phyloP scores from a whole-genome alignment of 2,329 filamentous ascomycete species.

The Sclerotinia borealis region DNA sequence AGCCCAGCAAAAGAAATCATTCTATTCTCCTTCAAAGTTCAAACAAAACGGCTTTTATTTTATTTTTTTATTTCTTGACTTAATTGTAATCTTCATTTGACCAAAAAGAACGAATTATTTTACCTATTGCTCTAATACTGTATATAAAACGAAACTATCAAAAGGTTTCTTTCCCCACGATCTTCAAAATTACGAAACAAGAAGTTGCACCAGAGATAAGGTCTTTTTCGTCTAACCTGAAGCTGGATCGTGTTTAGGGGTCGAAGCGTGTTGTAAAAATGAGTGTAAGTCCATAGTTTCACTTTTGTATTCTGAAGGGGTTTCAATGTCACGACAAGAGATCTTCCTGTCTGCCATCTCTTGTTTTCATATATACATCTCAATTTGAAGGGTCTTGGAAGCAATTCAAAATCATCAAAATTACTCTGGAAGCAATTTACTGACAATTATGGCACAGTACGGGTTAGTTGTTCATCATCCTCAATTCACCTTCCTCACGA shows the following conservation, averaged over 20 bases:
- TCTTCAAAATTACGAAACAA: not conserved
- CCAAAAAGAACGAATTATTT: no score
- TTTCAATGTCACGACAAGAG: constrained; percentile 14
- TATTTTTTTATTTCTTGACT: no score
- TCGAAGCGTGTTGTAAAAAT: constrained; percentile 18
- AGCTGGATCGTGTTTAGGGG: constrained; percentile 6
- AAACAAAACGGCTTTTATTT: no score
- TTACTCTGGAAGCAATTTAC: constrained; percentile 11
- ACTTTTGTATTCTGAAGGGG: constrained; percentile 16
- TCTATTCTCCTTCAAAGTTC: no score
- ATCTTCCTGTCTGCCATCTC: not conserved
- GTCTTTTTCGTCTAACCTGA: not conserved
- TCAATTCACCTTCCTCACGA: not conserved
- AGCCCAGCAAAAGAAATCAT: no score
- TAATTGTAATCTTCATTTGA: no score
- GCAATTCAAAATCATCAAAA: no score
- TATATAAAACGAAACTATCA: not conserved
- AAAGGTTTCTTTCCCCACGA: no score
- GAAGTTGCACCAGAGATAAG: not conserved
- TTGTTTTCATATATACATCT: not conserved
- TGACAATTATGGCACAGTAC: constrained; percentile 31
- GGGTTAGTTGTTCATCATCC: constrained; percentile 25
- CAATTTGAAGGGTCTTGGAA: not conserved
- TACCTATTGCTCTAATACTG: not conserved
- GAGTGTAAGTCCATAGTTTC: constrained; percentile 30